A percentile compares a stretch with the other conserved stretches of the same genome.
phyloP scores from a whole-genome alignment of 2,329 filamentous ascomycete species.

The Fusarium sp. region DNA sequence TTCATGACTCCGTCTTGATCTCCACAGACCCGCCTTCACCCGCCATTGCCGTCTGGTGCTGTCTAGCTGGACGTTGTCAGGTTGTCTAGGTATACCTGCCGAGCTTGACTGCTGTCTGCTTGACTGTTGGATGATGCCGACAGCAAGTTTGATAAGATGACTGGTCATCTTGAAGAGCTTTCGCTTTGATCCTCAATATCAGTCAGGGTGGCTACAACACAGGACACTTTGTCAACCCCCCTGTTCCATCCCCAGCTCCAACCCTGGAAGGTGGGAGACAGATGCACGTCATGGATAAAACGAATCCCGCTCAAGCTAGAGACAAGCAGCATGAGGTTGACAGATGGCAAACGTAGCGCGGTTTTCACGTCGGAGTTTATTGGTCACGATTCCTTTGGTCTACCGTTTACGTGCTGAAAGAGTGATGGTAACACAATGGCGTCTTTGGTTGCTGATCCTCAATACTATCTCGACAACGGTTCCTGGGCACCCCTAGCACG shows the following conservation, averaged over 20 bases:
- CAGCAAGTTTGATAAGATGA: slow-evolving; percentile 33
- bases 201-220: slow-evolving; percentile 36
- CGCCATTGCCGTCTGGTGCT: slow-evolving; percentile 13
- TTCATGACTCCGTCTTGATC: slow-evolving; percentile 29
- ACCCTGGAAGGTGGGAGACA: slow-evolving; percentile 32
- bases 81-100: not conserved
- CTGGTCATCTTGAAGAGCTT: slow-evolving; percentile 39
- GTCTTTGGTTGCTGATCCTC: slow-evolving; percentile 39
- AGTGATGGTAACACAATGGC: slow-evolving; percentile 37
- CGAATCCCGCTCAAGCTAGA: slow-evolving; percentile 36
- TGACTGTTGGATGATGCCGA: slow-evolving; percentile 12
- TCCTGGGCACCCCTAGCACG: slow-evolving; percentile 26
- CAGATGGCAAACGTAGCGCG: slow-evolving; percentile 42
- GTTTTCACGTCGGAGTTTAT: slow-evolving; percentile 18
- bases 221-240: slow-evolving; percentile 31
- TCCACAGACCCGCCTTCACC: slow-evolving; percentile 36
- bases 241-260: slow-evolving; percentile 1
- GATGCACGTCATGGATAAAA: slow-evolving; percentile 50
- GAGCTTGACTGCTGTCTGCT: not conserved
- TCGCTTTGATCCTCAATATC: slow-evolving; percentile 36
- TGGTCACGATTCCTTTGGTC: slow-evolving; percentile 1
- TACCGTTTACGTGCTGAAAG: slow-evolving; percentile 2
- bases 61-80: not conserved
- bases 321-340: slow-evolving; percentile 44
- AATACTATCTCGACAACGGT: slow-evolving; percentile 33